Conservation (phyloP, 2,329 filamentous ascomycete species). For the Pseudogymnoascus sp. region DNA sequence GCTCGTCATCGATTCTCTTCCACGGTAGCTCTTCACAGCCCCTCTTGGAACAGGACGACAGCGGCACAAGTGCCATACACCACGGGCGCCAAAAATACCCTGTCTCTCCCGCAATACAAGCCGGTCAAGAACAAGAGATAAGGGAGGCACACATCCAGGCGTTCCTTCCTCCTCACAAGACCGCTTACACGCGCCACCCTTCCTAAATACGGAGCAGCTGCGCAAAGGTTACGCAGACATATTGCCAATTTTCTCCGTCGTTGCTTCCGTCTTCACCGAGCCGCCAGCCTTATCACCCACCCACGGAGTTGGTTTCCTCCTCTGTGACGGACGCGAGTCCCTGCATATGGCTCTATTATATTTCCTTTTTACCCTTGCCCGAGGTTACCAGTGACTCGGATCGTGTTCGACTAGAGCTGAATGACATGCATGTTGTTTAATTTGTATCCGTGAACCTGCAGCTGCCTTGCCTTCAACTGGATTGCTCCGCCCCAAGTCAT, state of each 20-base stretch:
- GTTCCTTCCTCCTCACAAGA: not conserved
- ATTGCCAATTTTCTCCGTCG: not conserved
- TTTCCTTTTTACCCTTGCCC: not conserved
- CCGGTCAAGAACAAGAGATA: not conserved
- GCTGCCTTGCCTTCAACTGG: not conserved
- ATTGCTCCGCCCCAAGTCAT: not conserved
- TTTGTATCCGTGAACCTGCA: not conserved
- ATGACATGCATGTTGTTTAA: constrained; percentile 10
- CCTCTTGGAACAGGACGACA: not conserved
- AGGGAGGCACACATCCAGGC: not conserved
- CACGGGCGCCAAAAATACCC: not conserved
- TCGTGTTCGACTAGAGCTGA: not conserved
- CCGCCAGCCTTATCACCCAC: not conserved
- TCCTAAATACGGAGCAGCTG: not conserved
- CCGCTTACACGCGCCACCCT: not conserved
- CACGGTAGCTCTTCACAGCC: not conserved
- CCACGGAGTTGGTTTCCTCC: not conserved
- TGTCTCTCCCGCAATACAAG: not conserved
- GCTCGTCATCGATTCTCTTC: not conserved
- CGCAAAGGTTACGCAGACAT: not conserved
- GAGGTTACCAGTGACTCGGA: not conserved
- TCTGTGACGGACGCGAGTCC: not conserved
- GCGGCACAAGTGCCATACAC: not conserved
- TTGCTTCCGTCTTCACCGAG: not conserved
- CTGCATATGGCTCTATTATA: not conserved